Percentiles rank a stretch among this genome's conserved stretches.
These are phyloP conservation scores for Entrophospora sp. DNA, from an alignment of 192 early-diverging fungal species.

Conservation along the genomic window DNA sequence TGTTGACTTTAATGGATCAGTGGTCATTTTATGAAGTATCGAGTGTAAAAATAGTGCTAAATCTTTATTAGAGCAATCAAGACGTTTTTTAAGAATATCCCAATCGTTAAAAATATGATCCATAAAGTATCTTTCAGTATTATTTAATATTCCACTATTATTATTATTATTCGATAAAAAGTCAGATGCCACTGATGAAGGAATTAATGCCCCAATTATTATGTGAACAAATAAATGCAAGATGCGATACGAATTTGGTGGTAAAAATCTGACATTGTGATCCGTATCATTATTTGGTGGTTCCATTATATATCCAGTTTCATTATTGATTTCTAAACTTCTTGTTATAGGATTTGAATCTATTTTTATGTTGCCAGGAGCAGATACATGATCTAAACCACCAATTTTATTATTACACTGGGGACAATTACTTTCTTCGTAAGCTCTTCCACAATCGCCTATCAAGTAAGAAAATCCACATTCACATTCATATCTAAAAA, in stretches of 20 bases:
- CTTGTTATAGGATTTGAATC: neutral
- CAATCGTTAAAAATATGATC: constrained; percentile 14
- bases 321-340: neutral
- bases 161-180: neutral
- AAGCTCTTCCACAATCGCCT: neutral
- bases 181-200: neutral
- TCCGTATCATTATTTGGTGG: neutral
- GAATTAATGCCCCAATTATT: neutral
- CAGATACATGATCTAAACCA: neutral
- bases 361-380: neutral
- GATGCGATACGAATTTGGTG: neutral
- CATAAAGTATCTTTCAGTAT: neutral
- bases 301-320: constrained; percentile 11
- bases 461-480: constrained; percentile 17
- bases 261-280: neutral
- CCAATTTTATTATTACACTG: neutral
- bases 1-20: neutral
- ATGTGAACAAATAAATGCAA: constrained; percentile 17
- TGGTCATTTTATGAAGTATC: neutral
- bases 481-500: constrained; percentile 15
- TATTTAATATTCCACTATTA: neutral
- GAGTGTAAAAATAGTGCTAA: constrained; percentile 6
- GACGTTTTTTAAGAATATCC: neutral
- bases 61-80: neutral
- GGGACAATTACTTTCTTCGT: neutral